Base-by-base conservation (phyloP, 805 yeast species). In the Wickerhamomyces sydowiorum region DNA sequence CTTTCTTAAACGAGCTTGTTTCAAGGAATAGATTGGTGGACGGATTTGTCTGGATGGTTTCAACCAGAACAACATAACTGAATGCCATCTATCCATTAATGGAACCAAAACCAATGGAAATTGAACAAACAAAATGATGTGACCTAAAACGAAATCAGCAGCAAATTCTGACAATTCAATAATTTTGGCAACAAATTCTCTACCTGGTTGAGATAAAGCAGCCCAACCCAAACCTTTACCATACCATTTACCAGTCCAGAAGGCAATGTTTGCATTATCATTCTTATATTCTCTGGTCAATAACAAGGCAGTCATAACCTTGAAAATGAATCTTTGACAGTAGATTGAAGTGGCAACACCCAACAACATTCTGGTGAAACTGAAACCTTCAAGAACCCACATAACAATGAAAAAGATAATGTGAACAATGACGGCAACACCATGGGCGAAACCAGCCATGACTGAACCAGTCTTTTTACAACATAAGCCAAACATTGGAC, bases 241-340 rank as follows among this genome's bases (percentile, higher is more conserved):
- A 65, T 90, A 89, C 99, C 99, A 93, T 69, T 89, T 90, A 76
- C 99, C 99, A 44, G 96, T 86, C 99, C 99, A 93, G 95, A 95
- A 93, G 23, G 99, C 98, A 55, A 95, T 85, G 72, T 93, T 93
- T 29, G 98, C 74, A 61, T 82, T 87, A 68, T 91, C 97, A 57
- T 86, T 86, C 81, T 88, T 88, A 75, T 89, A 89, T 71, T 93
- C 99, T 73, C 99, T 82, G 40, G 97, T 87, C 61, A 95, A 73
- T 66, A 82, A 70, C 52, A 79, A 66, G 40, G 83, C 70, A 10
- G 96, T 86, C 73, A 93, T 72, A 56, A 83, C 62, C 73, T 89
- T 89, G 78, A 91, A 86, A 52, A 93, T 64, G 40, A 85, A 67
- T 70, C 97, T 82, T 74, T 95, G 96, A 57, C 86, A 71, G 67